A percentile compares a stretch with the other conserved stretches of the same genome.
Evolutionary conservation across 306 rosid species (phyloP).

Genomic region (Quercus parvula): DNA sequence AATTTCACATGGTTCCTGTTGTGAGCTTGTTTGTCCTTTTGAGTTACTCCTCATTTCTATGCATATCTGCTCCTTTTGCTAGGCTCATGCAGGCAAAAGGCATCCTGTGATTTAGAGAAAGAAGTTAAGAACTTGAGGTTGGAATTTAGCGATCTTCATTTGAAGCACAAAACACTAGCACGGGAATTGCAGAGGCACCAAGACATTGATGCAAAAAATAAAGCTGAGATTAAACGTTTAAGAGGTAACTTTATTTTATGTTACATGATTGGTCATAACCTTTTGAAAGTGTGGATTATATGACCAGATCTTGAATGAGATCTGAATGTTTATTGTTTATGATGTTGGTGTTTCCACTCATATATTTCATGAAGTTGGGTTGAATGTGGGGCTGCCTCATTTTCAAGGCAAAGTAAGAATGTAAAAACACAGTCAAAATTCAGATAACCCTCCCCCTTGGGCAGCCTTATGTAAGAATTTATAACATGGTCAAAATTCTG

Average conservation of each 20-base stretch:
- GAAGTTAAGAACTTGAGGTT: constrained; percentile 65
- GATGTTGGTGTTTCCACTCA: no score
- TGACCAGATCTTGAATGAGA: background rate
- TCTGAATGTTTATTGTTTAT: background rate
- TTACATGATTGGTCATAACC: background rate
- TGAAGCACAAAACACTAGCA: constrained; percentile 60
- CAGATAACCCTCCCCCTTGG: background rate
- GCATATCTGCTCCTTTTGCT: constrained; percentile 36
- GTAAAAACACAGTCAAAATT: background rate
- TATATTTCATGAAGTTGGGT: background rate
- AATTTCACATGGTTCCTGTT: constrained; percentile 4
- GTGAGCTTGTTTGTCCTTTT: constrained; percentile 7
- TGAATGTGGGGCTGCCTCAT: background rate
- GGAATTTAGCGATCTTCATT: constrained; percentile 52
- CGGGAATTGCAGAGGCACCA: constrained; percentile 53
- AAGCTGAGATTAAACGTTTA: constrained; percentile 52
- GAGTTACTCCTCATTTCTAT: constrained; percentile 19
- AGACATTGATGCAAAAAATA: constrained; percentile 64
- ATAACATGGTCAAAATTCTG: background rate
- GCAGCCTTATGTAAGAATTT: background rate
- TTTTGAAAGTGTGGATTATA: background rate
- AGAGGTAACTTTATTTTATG: constrained; percentile 42
- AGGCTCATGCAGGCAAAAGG: constrained; percentile 56
- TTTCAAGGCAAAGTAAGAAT: background rate
- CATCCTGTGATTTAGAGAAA: constrained; percentile 34